phyloP scores from a whole-genome alignment of 1,284 basidiomycete species.

The Hymenochaete sp. region DNA sequence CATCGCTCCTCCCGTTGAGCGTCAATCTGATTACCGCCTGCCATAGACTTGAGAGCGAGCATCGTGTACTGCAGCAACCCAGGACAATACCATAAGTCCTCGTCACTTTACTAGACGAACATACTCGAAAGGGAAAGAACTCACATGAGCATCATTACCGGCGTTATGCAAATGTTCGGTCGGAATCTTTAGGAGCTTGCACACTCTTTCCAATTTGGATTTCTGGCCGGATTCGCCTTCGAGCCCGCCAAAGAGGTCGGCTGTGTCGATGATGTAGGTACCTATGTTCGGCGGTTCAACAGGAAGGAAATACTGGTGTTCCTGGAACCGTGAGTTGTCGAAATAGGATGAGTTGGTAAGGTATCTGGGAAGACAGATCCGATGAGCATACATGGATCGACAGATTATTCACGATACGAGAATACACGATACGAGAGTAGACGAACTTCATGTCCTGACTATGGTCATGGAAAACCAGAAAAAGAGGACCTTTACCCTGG shows the following conservation, averaged over 20 bases:
- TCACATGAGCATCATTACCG: constrained; percentile 75
- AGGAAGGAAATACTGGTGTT: constrained; percentile 45
- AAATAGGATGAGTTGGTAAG: constrained; percentile 37
- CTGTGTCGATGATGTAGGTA: constrained; percentile 63
- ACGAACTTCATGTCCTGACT: constrained; percentile 64
- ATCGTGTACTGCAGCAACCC: constrained; percentile 50
- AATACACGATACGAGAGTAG: not conserved
- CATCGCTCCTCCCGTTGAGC: constrained; percentile 65
- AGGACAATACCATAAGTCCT: not conserved
- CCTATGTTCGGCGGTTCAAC: constrained; percentile 42
- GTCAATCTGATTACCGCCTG: constrained; percentile 58
- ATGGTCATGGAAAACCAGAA: constrained; percentile 71
- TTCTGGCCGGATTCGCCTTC: constrained; percentile 47
- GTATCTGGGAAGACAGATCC: constrained; percentile 31
- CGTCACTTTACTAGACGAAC: not conserved
- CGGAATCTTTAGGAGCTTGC: constrained; percentile 49
- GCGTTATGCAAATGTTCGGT: constrained; percentile 66
- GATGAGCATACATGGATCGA: constrained; percentile 3
- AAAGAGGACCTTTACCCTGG: constrained; percentile 49
- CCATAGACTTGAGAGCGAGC: constrained; percentile 55
- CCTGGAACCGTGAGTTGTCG: constrained; percentile 42
- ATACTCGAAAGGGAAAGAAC: constrained; percentile 22
- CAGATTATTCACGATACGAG: not conserved
- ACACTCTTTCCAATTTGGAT: constrained; percentile 48
- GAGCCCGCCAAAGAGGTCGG: constrained; percentile 61